Evolutionary conservation across 805 yeast genomes (phyloP), one percentile per base, ranked within the genome.

Genomic region (Candida palmyrensis): DNA sequence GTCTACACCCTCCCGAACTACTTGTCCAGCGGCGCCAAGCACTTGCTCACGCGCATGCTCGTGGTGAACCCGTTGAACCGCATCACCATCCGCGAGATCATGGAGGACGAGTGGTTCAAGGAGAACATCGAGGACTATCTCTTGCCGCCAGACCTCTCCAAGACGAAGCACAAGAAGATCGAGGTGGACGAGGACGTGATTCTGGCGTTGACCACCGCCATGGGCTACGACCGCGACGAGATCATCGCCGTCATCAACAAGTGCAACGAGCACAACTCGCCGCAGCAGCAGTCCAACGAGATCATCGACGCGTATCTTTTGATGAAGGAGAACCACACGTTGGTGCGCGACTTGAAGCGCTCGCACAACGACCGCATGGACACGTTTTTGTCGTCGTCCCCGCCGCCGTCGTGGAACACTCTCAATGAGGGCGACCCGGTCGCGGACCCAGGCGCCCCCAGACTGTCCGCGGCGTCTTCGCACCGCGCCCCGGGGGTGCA

Each of bases 21-120:
- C 53, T 65, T 89, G 40, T 82, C 95, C 14, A 68, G 76, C 0
- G 97, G 96, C 4, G 95, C 97, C 3, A 81, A 86, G 47, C 76
- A 77, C 47, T 59, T 89, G 46, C 73, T 89, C 40, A 82, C 89
- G 24, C 77, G 82, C 53, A 90, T 90, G 97, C 72, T 89, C 37
- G 95, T 89, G 41, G 97, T 90, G 18, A 88, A 89, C 53, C 97
- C 97, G 22, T 68, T 89, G 53, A 87, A 88, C 54, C 77, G 97
- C 64, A 89, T 90, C 40, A 88, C 96, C 9, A 86, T 90, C 29
- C 86, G 79, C 50, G 96, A 86, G 54, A 86, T 90, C 29, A 79
- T 88, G 81, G 82, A 87, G 51, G 96, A 90, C 55, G 89, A 84
- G 42, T 89, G 97, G 97, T 89, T 89, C 61, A 79, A 77, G 44